Conservation (phyloP, 176 grass and related monocot genomes). For the Avena insularis region DNA sequence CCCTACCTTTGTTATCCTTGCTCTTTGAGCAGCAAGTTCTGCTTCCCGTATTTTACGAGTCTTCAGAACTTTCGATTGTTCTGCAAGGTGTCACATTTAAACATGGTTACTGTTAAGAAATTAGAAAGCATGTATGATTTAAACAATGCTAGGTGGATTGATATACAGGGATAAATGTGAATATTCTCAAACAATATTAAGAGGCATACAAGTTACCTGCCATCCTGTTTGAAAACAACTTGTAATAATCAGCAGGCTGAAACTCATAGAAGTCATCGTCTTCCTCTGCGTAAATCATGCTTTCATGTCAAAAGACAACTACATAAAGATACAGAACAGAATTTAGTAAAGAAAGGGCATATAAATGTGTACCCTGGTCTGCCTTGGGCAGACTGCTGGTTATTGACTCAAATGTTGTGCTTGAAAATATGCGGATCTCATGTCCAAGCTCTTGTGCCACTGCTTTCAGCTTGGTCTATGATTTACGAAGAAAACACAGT, state of each 20-base stretch:
- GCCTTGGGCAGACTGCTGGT: conserved; percentile 57
- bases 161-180: conserved; percentile 21
- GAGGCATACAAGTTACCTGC: conserved; percentile 52
- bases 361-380: conserved; percentile 57
- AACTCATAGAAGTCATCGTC: conserved; percentile 95
- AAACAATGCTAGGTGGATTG: not conserved
- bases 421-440: conserved; percentile 76
- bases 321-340: not conserved
- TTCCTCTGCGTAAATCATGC: conserved; percentile 65
- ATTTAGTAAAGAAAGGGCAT: not conserved
- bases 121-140: not conserved
- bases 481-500: conserved; percentile 38
- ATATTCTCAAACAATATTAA: conserved; percentile 33
- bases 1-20: conserved; percentile 78
- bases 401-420: conserved; percentile 41
- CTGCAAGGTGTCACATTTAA: conserved; percentile 48
- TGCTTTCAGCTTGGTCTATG: conserved; percentile 75
- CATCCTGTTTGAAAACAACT: conserved; percentile 63
- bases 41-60: conserved; percentile 90
- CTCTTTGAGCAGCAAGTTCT: conserved; percentile 78
- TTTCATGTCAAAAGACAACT: conserved; percentile 31
- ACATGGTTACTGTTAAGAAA: conserved; percentile 23
- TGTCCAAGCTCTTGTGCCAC: conserved; percentile 72
- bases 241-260: conserved; percentile 81
- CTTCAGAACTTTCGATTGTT: conserved; percentile 75